Base-by-base conservation (phyloP, 306 rosid genomes). In the Cicer yamashitae region DNA sequence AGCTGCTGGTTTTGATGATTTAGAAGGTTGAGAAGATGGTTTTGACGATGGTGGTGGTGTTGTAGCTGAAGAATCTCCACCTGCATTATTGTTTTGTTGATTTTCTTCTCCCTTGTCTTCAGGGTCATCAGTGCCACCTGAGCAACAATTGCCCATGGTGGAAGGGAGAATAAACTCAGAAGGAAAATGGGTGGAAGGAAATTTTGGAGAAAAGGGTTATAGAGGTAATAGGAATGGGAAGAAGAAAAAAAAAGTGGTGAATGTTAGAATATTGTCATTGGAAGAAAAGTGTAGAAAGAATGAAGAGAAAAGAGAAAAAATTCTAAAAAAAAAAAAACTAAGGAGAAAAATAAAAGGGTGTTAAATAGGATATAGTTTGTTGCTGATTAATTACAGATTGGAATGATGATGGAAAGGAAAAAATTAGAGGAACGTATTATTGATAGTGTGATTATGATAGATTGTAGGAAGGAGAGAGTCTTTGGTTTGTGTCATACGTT, bases 71-170 rank as follows among this genome's bases (percentile, higher is more conserved):
- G 82, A 14, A 56, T 61, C 58, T 10, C 53, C 39, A 2, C 50
- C 56, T 0, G 8, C 73, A 3, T 15, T 10, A 25, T 46, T 34
- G 51, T 9, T 58, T 37, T n/a, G 67, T 10, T 15, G 34, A n/a
- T 74, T n/a, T 13, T 48, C 5, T 66, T 84, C 90, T 71, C 79
- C 85, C 77, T 67, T 76, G 38, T 64, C 66, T 0, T 52, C 47
- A 0, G 85, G 89, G 63, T 81, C 82, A 18, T 83, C 88, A 9
- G 77, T 72, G 60, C 88, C 81, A 75, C 89, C 89, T 11, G 98
- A 89, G 92, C 98, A 96, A 82, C 99, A 96, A 61, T 92, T 96
- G 74, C 99, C 99, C 99, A 96, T 96, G 88, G 86, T 39, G 76
- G 81, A 52, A 79, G 81, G 81, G 81, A 73, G 61, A 51, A 37